A percentile compares a stretch with the other conserved stretches of the same genome.
Evolutionary conservation across 768 basidiomycete genomes (phyloP).

Genomic region (Leccinum barrowsii): DNA sequence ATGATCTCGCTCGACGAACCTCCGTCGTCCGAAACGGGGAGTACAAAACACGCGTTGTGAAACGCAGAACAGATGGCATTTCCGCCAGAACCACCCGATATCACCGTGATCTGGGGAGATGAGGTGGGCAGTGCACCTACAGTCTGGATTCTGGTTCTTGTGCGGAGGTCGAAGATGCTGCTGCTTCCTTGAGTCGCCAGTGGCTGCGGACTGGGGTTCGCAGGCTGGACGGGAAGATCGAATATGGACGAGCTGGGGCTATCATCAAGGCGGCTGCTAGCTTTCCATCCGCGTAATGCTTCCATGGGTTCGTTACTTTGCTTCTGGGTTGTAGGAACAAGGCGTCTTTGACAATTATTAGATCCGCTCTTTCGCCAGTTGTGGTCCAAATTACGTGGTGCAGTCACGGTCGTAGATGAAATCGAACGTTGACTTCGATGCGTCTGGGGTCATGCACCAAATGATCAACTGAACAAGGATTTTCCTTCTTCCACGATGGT

Average conservation of each 20-base stretch:
- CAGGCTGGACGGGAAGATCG: conserved; percentile 57
- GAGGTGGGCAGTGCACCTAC: conserved; percentile 3
- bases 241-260: conserved; percentile 75
- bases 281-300: conserved; percentile 7
- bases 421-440: background rate
- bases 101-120: conserved; percentile 57
- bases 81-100: conserved; percentile 94
- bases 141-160: conserved; percentile 1
- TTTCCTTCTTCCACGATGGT: background rate
- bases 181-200: conserved; percentile 13
- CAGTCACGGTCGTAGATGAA: background rate
- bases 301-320: conserved; percentile 11
- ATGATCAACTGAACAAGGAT: background rate
- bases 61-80: conserved; percentile 90
- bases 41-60: conserved; percentile 68
- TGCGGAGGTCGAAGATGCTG: conserved; percentile 1
- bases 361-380: background rate
- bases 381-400: background rate
- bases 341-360: background rate
- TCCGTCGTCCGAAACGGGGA: conserved; percentile 95
- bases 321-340: background rate
- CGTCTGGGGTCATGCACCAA: no score
- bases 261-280: conserved; percentile 16
- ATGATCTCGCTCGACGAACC: conserved; percentile 95
- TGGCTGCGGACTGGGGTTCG: conserved; percentile 19